A percentile compares a stretch with the other conserved stretches of the same genome.
These are phyloP conservation scores for Coprinellus micaceus DNA, from an alignment of 768 basidiomycete genomes.

Conservation along the genomic window DNA sequence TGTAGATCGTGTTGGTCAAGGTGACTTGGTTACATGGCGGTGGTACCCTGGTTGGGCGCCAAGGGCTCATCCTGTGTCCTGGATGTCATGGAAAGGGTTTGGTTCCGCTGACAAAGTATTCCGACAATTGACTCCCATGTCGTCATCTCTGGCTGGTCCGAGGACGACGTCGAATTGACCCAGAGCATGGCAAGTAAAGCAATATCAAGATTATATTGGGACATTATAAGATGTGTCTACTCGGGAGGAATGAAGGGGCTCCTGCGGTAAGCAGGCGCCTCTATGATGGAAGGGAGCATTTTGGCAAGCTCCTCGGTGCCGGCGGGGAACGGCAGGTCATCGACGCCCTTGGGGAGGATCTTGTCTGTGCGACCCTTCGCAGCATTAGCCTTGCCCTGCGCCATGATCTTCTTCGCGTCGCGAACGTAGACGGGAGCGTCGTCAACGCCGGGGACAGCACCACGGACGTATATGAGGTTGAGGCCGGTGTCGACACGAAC, in stretches of 20 bases:
- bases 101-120: neutral
- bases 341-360: constrained; percentile 77
- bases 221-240: constrained; percentile 24
- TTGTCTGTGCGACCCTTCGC: constrained; percentile 71
- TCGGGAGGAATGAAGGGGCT: constrained; percentile 81
- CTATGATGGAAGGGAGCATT: constrained; percentile 59
- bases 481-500: constrained; percentile 83
- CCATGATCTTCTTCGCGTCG: constrained; percentile 88
- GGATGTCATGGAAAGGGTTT: no score
- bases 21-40: no score
- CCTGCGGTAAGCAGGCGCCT: constrained; percentile 66
- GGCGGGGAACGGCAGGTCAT: constrained; percentile 87
- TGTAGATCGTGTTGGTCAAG: no score
- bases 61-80: no score
- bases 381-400: constrained; percentile 58
- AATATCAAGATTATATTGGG: constrained; percentile 13
- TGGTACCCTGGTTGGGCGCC: no score
- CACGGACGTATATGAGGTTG: constrained; percentile 87
- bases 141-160: no score
- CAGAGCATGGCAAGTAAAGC: constrained; percentile 5
- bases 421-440: constrained; percentile 81
- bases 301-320: constrained; percentile 77
- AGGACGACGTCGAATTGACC: no score
- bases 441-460: constrained; percentile 88
- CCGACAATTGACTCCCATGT: no score